Conservation (phyloP, 2,329 filamentous ascomycete genomes). For the Herpotrichia juniperi region DNA sequence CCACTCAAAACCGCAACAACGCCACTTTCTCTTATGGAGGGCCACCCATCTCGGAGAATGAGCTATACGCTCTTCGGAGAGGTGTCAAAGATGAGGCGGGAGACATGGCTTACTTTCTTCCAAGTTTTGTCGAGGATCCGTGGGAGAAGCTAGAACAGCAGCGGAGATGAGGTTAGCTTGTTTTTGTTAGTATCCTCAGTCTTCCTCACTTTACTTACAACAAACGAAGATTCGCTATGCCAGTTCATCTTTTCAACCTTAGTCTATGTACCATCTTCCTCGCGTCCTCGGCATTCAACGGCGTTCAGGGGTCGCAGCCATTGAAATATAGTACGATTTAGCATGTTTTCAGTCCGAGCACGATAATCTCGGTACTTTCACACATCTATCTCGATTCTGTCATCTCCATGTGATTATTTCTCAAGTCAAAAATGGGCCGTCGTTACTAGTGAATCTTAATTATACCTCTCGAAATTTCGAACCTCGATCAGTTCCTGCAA, state of each 20-base stretch:
- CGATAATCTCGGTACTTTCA: neutral
- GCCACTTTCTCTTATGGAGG: conserved; percentile 38
- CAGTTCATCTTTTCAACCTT: neutral
- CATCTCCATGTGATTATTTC: neutral
- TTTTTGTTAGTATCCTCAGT: neutral
- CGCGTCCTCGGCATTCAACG: neutral
- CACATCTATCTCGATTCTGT: neutral
- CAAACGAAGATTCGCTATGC: neutral
- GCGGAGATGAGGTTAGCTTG: conserved; percentile 1
- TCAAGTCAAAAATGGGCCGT: no score
- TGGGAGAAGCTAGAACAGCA: conserved; percentile 58
- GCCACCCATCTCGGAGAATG: conserved; percentile 27
- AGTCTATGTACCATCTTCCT: neutral
- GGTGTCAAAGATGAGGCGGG: conserved; percentile 58
- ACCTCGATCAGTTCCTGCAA: no score
- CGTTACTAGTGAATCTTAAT: no score
- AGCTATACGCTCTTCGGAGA: conserved; percentile 44
- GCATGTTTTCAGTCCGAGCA: neutral
- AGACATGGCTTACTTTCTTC: conserved; percentile 73
- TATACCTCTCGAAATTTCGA: no score
- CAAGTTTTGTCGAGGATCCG: conserved; percentile 73
- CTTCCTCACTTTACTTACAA: neutral
- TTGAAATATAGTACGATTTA: neutral
- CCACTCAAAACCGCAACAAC: conserved; percentile 5
- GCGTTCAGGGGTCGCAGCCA: neutral